Evolutionary conservation across 2,329 filamentous ascomycete species (phyloP).

Genomic region (Pseudogymnoascus sp.): DNA sequence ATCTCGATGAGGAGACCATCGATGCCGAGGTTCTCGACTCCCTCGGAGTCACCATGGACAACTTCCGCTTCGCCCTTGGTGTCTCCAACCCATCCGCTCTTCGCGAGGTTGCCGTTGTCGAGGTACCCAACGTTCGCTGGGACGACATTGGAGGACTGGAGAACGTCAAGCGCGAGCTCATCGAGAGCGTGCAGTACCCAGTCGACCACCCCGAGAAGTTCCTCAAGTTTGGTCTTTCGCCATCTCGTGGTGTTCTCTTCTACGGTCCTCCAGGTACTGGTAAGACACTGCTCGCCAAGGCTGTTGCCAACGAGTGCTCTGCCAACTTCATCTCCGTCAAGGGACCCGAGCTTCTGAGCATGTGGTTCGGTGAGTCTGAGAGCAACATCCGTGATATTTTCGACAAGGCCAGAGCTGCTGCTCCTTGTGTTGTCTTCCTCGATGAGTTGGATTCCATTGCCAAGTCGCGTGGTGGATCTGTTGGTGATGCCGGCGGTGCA

Average conservation of each 20-base stretch:
- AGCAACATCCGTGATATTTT: slow-evolving; percentile 99
- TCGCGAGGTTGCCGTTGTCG: slow-evolving; percentile 96
- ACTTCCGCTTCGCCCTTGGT: slow-evolving; percentile 97
- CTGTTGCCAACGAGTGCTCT: slow-evolving; percentile 96
- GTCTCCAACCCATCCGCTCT: slow-evolving; percentile 98
- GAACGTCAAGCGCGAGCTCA: slow-evolving; percentile 97
- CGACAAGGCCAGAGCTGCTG: slow-evolving; percentile 96
- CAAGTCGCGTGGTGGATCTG: slow-evolving; percentile 95
- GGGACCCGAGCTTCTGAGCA: slow-evolving; percentile 94
- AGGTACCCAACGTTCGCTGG: slow-evolving; percentile 98
- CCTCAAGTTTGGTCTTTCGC: slow-evolving; percentile 98
- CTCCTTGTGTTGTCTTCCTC: slow-evolving; percentile 97
- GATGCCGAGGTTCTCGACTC: slow-evolving; percentile 98
- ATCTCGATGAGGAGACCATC: slow-evolving; percentile 97
- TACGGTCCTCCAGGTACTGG: slow-evolving; percentile 98
- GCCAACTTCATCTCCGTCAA: slow-evolving; percentile 99
- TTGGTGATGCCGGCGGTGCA: slow-evolving; percentile 93
- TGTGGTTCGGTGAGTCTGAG: slow-evolving; percentile 99
- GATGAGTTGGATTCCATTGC: slow-evolving; percentile 98
- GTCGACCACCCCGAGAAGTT: slow-evolving; percentile 99
- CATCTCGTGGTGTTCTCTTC: slow-evolving; percentile 96
- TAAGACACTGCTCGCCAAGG: slow-evolving; percentile 99
- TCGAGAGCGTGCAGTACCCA: slow-evolving; percentile 97
- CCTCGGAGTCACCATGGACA: slow-evolving; percentile 98
- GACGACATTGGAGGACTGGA: slow-evolving; percentile 99